Evolutionary conservation across 192 early-diverging fungal genomes (phyloP).

Genomic region (Backusella australiensis): DNA sequence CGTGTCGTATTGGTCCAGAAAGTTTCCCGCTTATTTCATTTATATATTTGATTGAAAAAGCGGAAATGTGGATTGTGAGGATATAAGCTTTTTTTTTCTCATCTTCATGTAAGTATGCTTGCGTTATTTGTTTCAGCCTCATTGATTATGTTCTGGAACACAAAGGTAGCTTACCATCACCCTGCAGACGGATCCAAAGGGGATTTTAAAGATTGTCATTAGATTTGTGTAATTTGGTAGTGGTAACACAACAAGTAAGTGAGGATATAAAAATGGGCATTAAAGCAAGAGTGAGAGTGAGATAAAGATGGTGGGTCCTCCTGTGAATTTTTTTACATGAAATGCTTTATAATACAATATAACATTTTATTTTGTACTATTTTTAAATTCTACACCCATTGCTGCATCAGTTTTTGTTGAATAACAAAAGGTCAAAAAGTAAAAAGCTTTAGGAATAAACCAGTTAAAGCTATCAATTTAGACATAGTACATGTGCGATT

Average conservation of each 20-base stretch:
- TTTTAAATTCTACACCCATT: neutral
- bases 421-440: neutral
- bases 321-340: neutral
- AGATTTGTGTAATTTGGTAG: neutral
- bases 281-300: neutral
- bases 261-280: neutral
- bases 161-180: neutral
- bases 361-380: neutral
- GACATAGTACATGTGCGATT: conserved; percentile 1
- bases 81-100: neutral
- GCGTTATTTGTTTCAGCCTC: conserved; percentile 8
- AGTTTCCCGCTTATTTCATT: neutral
- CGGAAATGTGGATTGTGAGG: neutral
- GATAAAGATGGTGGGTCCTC: neutral
- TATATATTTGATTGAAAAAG: neutral
- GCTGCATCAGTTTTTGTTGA: neutral
- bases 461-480: conserved; percentile 1
- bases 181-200: conserved; percentile 1
- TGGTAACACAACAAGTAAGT: neutral
- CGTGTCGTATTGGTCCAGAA: neutral
- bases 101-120: neutral
- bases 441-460: neutral
- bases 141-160: neutral
- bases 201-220: neutral
- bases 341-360: neutral